Base-by-base conservation (phyloP, 768 basidiomycete species). In the Baorangia bicolor region DNA sequence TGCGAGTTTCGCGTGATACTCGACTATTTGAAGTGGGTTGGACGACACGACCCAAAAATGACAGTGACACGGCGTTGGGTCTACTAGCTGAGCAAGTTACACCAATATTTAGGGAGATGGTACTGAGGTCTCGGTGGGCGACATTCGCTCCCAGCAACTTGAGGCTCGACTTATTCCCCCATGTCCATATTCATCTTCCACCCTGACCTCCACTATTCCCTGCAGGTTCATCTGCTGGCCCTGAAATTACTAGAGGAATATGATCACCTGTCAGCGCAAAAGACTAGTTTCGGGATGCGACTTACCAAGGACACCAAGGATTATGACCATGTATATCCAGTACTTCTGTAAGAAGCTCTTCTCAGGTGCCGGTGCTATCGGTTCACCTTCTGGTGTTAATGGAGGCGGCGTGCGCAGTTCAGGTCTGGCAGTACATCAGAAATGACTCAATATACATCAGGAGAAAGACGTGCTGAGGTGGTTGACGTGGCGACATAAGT, bases 301-400 rank as follows among this genome's bases (percentile, higher is more conserved):
- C 86, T 70, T 65, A 90, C 87, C 50, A 18, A 88, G 64, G 41
- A 84, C 81, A 18, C 88, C 65, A 11, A 87, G 69, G 41, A 82
- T 69, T 4, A 84, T 78, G 39, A 79, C 74, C 35, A 92, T 81
- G 63, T 93, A 94, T 71, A 94, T 77, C 94, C 94, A 95, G 70
- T 95, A 95, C 69, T 94, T 94, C 65, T 92, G 88, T 39, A 94
- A 53, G 71, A 94, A 92, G 12, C 84, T 75, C 71, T 93, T 89
- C 66, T 95, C 91, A 0, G 81, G 79, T 33, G 75, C 68, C 0
- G 85, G 81, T 54, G 77, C 68, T 23, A 88, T 74, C 20, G 83
- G 80, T 64, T 84, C 80, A 43, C 91, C 91, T 64, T 87, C 77
- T 16, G 81, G 73, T 10, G 83, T 84, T 23, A 92, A 69, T 5